These are phyloP conservation scores for Nothopassalora personata DNA, from an alignment of 2,329 filamentous ascomycete species.

Conservation along the genomic window DNA sequence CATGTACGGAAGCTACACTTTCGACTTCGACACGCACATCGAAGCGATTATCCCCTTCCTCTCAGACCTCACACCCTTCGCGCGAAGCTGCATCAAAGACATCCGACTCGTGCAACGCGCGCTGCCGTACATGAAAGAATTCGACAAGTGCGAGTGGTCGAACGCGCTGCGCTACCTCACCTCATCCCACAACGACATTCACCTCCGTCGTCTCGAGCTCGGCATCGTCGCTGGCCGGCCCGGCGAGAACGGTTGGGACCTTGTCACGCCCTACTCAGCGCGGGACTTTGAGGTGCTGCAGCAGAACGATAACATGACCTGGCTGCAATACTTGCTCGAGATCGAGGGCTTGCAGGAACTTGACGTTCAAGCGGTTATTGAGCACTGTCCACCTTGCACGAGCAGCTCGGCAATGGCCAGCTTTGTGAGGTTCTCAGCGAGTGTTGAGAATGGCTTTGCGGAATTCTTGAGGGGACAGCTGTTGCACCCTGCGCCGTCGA, in stretches of 20 bases:
- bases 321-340: conserved; percentile 52
- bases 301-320: conserved; percentile 50
- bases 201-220: conserved; percentile 41
- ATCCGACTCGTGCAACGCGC: conserved; percentile 54
- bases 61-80: conserved; percentile 48
- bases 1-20: conserved; percentile 53
- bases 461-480: conserved; percentile 44
- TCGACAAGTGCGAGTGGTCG: conserved; percentile 53
- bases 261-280: conserved; percentile 42
- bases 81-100: conserved; percentile 45
- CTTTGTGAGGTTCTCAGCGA: conserved; percentile 56
- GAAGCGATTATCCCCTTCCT: conserved; percentile 59
- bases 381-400: conserved; percentile 48
- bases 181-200: conserved; percentile 22
- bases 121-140: conserved; percentile 50
- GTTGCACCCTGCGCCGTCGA: not conserved
- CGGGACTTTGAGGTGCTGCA: conserved; percentile 44
- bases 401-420: conserved; percentile 52
- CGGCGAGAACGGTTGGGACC: conserved; percentile 44
- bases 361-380: conserved; percentile 50
- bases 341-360: conserved; percentile 48
- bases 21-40: conserved; percentile 56
- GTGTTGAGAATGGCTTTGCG: conserved; percentile 52
- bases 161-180: conserved; percentile 48
- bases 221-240: conserved; percentile 53